Percentiles rank a stretch among this genome's conserved stretches.
Evolutionary conservation across 495 filamentous ascomycete genomes (phyloP).

Genomic region (Massariosphaeria phaeospora): DNA sequence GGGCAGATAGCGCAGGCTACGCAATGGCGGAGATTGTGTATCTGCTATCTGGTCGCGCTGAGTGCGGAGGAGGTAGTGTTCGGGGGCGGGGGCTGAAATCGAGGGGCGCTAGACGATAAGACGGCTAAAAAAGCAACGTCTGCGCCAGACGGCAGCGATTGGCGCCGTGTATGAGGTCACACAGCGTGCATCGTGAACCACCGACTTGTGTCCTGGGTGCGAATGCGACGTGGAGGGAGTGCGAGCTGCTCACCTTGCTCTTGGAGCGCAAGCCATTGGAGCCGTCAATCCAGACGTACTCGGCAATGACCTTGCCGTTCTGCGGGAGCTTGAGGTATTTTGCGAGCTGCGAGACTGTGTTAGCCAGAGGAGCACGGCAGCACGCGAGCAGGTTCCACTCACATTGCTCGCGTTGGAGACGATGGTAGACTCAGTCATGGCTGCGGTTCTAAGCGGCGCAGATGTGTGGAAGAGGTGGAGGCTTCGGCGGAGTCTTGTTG

Average conservation of each 20-base stretch:
- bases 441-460: slow-evolving; percentile 11
- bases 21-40: not conserved
- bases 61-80: not conserved
- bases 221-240: slow-evolving; percentile 21
- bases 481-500: too few species aligned
- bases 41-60: not conserved
- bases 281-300: slow-evolving; percentile 97
- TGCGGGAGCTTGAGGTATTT: slow-evolving; percentile 92
- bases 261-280: slow-evolving; percentile 76
- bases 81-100: slow-evolving; percentile 23
- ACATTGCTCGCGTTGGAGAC: slow-evolving; percentile 44
- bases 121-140: slow-evolving; percentile 19
- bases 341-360: slow-evolving; percentile 57
- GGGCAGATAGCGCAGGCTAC: not conserved
- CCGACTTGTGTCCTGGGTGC: too few species aligned
- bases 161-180: slow-evolving; percentile 8
- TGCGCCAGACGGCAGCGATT: slow-evolving; percentile 10
- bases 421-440: slow-evolving; percentile 36
- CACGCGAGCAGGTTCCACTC: slow-evolving; percentile 16
- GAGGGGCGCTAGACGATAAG: slow-evolving; percentile 28
- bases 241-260: slow-evolving; percentile 66
- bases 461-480: too few species aligned
- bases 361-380: not conserved
- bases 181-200: slow-evolving; percentile 9
- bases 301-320: slow-evolving; percentile 76